A percentile compares a stretch with the other conserved stretches of the same genome.
Conservation (phyloP, 495 filamentous ascomycete genomes). For the Chaetomium cochliodes region DNA sequence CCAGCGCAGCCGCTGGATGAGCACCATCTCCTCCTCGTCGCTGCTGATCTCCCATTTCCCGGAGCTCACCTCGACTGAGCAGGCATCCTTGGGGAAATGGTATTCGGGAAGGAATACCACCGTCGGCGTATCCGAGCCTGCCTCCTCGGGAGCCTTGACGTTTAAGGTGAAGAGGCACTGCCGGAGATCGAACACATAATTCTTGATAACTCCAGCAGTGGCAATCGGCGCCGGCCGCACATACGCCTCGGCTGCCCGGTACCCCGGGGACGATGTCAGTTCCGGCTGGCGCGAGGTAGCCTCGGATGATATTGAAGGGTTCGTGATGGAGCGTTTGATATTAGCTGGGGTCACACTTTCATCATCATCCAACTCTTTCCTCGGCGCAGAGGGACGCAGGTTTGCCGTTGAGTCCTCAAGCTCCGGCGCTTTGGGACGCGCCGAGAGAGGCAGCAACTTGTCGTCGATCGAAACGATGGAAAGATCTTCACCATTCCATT, state of each 20-base stretch:
- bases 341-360: slow-evolving; percentile 64
- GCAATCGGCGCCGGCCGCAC: slow-evolving; percentile 80
- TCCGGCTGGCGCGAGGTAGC: slow-evolving; percentile 52
- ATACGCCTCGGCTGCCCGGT: slow-evolving; percentile 87
- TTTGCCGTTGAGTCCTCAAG: slow-evolving; percentile 40
- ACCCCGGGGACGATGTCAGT: slow-evolving; percentile 62
- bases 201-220: slow-evolving; percentile 64
- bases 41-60: slow-evolving; percentile 85
- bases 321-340: slow-evolving; percentile 68
- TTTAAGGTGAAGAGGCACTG: slow-evolving; percentile 71
- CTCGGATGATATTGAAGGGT: slow-evolving; percentile 66
- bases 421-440: slow-evolving; percentile 41
- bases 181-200: slow-evolving; percentile 75
- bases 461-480: slow-evolving; percentile 88
- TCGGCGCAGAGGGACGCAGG: slow-evolving; percentile 26
- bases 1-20: slow-evolving; percentile 76
- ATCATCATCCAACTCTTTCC: slow-evolving; percentile 52
- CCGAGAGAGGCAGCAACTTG: slow-evolving; percentile 59
- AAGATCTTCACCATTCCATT: slow-evolving; percentile 97
- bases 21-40: slow-evolving; percentile 63
- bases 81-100: slow-evolving; percentile 78
- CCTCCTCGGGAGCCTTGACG: slow-evolving; percentile 53
- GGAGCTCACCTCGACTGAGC: slow-evolving; percentile 68
- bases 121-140: slow-evolving; percentile 64
- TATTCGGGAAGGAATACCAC: slow-evolving; percentile 87